Evolutionary conservation across 768 basidiomycete species (phyloP).

Genomic region (Panaeolus cyanescens): DNA sequence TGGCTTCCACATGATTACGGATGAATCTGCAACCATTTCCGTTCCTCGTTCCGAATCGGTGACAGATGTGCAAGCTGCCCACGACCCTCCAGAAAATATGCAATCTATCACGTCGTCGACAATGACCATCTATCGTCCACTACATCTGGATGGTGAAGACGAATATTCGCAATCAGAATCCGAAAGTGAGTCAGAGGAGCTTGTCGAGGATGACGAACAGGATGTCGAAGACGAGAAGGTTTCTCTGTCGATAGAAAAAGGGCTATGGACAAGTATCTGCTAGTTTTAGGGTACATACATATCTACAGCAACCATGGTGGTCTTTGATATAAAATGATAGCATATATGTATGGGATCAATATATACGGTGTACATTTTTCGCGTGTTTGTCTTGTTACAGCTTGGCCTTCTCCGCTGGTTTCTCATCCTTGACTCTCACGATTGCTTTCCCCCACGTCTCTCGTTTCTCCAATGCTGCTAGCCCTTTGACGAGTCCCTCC

Average conservation of each 20-base stretch:
- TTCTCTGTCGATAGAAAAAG: slow-evolving; percentile 37
- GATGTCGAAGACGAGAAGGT: slow-evolving; percentile 16
- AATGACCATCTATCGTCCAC: no score
- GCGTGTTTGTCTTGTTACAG: slow-evolving; percentile 28
- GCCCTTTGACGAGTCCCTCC: slow-evolving; percentile 64
- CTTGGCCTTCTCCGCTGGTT: slow-evolving; percentile 36
- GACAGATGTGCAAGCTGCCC: background rate
- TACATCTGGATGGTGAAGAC: background rate
- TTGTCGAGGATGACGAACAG: slow-evolving; percentile 18
- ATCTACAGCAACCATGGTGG: background rate
- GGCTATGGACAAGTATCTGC: slow-evolving; percentile 31
- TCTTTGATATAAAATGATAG: no score
- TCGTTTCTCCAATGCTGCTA: slow-evolving; percentile 75
- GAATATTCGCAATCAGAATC: background rate
- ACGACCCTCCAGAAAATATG: background rate
- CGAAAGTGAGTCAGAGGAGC: slow-evolving; percentile 7
- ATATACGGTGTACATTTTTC: background rate
- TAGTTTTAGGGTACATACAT: background rate
- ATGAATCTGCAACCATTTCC: background rate
- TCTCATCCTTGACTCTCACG: slow-evolving; percentile 61
- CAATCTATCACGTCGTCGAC: background rate
- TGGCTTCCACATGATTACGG: background rate
- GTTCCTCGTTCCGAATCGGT: background rate
- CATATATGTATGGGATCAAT: no score
- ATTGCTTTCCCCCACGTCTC: slow-evolving; percentile 94